phyloP scores from a whole-genome alignment of 768 basidiomycete species.

The Hygrophorus russula region DNA sequence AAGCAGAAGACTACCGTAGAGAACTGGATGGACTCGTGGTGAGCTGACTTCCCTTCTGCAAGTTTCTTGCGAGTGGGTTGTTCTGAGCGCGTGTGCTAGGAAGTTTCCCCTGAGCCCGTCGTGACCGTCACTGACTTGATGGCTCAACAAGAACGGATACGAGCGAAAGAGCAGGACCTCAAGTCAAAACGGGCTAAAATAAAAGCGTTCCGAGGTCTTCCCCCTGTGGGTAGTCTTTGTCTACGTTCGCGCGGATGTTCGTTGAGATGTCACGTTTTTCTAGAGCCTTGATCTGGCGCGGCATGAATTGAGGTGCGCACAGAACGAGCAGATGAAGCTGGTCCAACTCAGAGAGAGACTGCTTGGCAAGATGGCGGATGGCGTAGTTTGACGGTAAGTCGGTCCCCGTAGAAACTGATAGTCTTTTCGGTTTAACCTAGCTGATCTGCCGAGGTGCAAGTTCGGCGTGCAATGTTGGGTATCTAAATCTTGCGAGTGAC shows the following conservation, averaged over 20 bases:
- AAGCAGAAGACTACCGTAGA: slow-evolving; percentile 36
- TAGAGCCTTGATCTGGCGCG: slow-evolving; percentile 38
- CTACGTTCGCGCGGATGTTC: not conserved
- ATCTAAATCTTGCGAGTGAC: no score
- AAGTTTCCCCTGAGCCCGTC: slow-evolving; percentile 17
- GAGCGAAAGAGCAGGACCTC: slow-evolving; percentile 23
- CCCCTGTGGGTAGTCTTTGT: slow-evolving; percentile 25
- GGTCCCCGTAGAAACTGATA: no score
- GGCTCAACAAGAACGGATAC: slow-evolving; percentile 26
- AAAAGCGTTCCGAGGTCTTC: slow-evolving; percentile 36
- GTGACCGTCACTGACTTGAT: slow-evolving; percentile 28
- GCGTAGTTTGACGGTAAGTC: slow-evolving; percentile 20
- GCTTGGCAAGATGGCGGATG: slow-evolving; percentile 32
- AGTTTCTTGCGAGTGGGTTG: not conserved
- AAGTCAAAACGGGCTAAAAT: slow-evolving; percentile 33
- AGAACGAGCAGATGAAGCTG: slow-evolving; percentile 32
- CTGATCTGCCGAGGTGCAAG: no score
- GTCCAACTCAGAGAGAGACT: slow-evolving; percentile 37
- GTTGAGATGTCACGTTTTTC: not conserved
- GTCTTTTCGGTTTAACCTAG: no score
- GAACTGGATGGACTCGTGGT: slow-evolving; percentile 26
- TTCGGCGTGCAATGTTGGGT: no score
- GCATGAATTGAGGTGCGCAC: slow-evolving; percentile 27
- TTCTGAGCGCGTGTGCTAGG: slow-evolving; percentile 14
- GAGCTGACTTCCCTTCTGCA: slow-evolving; percentile 6